A percentile compares a stretch with the other conserved stretches of the same genome.
These are phyloP conservation scores for Pichia norvegensis DNA, from an alignment of 1,139 yeast species.

Conservation along the genomic window DNA sequence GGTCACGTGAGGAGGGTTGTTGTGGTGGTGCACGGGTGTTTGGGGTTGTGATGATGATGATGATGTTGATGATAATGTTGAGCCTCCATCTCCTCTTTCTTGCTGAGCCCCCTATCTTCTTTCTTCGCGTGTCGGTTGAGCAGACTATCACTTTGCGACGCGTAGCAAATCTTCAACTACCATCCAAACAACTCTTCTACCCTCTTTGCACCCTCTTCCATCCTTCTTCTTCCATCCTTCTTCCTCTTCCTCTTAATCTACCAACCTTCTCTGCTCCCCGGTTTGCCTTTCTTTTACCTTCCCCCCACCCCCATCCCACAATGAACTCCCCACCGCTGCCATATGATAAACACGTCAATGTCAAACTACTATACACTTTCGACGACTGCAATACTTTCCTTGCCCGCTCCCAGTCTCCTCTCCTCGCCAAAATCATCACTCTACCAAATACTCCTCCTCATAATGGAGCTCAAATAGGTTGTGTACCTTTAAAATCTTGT, in stretches of 20 bases:
- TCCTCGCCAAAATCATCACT: constrained; percentile 41
- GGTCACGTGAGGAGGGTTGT: background rate
- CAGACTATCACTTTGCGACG: background rate
- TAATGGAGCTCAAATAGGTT: constrained; percentile 41
- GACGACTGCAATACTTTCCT: constrained; percentile 53
- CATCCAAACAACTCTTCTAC: background rate
- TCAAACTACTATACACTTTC: constrained; percentile 54
- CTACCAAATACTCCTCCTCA: constrained; percentile 30
- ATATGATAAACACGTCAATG: constrained; percentile 21
- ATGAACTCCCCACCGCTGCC: constrained; percentile 13
- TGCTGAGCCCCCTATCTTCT: background rate
- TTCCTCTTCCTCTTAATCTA: background rate
- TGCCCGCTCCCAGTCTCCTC: constrained; percentile 43
- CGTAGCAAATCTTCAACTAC: background rate
- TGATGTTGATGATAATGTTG: background rate
- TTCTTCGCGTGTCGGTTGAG: background rate
- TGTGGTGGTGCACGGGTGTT: background rate
- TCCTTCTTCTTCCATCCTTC: background rate
- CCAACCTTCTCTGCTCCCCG: background rate
- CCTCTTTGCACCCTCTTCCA: background rate
- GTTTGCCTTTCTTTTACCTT: background rate
- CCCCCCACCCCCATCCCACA: background rate
- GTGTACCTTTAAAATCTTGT: constrained; percentile 47
- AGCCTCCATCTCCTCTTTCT: background rate
- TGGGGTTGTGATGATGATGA: background rate